Evolutionary conservation across 2,329 filamentous ascomycete genomes (phyloP), one percentile per base, ranked within the genome.

Genomic region (Cladobotryum protrusum): DNA sequence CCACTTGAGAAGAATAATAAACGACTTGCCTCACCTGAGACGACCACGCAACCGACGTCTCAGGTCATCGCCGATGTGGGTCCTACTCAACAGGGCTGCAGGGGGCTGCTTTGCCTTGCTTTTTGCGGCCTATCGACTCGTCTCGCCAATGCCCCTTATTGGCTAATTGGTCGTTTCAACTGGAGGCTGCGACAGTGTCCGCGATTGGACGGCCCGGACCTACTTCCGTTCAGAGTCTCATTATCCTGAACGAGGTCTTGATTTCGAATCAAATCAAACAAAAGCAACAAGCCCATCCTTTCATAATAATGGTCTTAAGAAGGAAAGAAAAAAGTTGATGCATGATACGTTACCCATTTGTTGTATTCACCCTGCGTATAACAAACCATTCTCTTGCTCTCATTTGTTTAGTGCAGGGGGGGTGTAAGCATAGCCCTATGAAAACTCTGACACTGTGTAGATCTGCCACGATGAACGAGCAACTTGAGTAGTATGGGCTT

Each of bases 131-230:
- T 45, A 41, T 43, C 46, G 34, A 39, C 45, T 50, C 44, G 44
- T 18, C 24, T 29, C 24, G 34, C 32, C 45, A 20, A 40, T 42
- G 40, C 40, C 40, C 47, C 32, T 42, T 42, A 43, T 37, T 46
- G 33, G 20, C 44, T 51, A 42, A 36, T 36, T 40, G 45, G 41
- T 43, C 45, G 49, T 51, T 51, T 51, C 49, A 51, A 48, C 49
- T 45, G 24, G 36, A 39, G 17, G 36, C 36, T 39, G 36, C 17
- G 36, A 39, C 36, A 39, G 36, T 39, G 36, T 18, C 36, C 36
- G 17, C n/a, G n/a, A 39, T 18, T 39, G 36, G n/a, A 39, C 36
- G 36, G 12, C 36, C 14, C 36, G 36, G 36, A 29, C 36, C 8
- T 18, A 39, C n/a, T 15, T 39, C 36, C 36, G 15, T 39, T 18